Percentiles rank a stretch among this genome's conserved stretches.
These are phyloP conservation scores for Astrocystis sublimbata DNA, from an alignment of 495 filamentous ascomycete genomes.

Conservation along the genomic window DNA sequence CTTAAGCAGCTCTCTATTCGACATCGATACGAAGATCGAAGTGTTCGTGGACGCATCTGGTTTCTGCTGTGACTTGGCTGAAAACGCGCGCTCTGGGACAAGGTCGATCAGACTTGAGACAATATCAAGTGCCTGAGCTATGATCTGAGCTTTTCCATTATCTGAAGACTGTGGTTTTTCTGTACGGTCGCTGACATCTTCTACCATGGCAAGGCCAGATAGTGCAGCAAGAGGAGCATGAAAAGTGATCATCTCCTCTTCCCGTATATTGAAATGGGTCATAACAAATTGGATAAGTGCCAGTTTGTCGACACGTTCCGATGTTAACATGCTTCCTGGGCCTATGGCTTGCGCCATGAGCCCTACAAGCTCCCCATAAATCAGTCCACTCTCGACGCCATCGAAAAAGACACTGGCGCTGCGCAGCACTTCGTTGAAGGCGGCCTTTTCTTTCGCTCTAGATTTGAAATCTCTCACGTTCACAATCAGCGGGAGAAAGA, in stretches of 20 bases:
- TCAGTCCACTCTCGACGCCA: conserved; percentile 88
- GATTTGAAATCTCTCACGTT: conserved; percentile 72
- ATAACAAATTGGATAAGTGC: conserved; percentile 80
- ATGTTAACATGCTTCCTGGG: conserved; percentile 36
- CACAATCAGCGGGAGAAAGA: conserved; percentile 84
- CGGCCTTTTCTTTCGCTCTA: conserved; percentile 56
- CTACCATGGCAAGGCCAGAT: conserved; percentile 63
- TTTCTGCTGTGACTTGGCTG: conserved; percentile 33
- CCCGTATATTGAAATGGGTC: conserved; percentile 84
- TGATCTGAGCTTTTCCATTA: conserved; percentile 18
- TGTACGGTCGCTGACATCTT: conserved; percentile 41
- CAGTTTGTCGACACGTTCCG: conserved; percentile 59
- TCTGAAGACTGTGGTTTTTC: conserved; percentile 14
- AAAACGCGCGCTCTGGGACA: conserved; percentile 71
- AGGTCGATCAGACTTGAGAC: conserved; percentile 60
- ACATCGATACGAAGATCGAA: conserved; percentile 27
- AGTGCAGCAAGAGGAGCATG: conserved; percentile 79
- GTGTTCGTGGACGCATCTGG: conserved; percentile 32
- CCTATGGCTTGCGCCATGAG: conserved; percentile 60
- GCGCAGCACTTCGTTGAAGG: conserved; percentile 82
- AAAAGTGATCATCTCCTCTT: conserved; percentile 90
- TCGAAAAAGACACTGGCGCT: conserved; percentile 97
- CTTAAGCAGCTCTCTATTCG: conserved; percentile 57
- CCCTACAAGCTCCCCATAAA: conserved; percentile 78
- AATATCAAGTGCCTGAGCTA: conserved; percentile 52